A percentile compares a stretch with the other conserved stretches of the same genome.
Evolutionary conservation across 331 rosid species (phyloP).

Genomic region (Malus hybrid): DNA sequence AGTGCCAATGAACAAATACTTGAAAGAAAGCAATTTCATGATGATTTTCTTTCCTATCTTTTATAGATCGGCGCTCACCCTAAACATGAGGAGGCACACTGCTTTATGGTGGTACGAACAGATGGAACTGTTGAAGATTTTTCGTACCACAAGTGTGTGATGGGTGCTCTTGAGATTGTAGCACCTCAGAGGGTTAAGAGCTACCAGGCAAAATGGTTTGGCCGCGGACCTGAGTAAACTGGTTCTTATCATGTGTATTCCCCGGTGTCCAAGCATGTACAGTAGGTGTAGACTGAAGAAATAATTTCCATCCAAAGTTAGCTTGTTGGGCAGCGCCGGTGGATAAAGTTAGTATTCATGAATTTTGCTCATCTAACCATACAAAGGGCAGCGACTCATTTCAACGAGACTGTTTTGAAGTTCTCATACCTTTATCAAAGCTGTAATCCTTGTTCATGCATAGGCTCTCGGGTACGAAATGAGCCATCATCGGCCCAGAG

Average conservation of each 20-base stretch:
- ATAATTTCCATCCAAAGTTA: neutral
- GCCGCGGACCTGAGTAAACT: constrained; percentile 2
- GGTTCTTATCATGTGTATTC: neutral
- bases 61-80: constrained; percentile 69
- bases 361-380: constrained; percentile 16
- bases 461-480: neutral
- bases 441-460: constrained; percentile 7
- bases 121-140: constrained; percentile 81
- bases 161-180: constrained; percentile 56
- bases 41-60: constrained; percentile 6
- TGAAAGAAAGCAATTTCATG: neutral
- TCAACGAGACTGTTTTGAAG: constrained; percentile 20
- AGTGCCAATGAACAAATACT: neutral
- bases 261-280: constrained; percentile 6
- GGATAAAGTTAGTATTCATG: constrained; percentile 4
- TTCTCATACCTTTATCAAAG: constrained; percentile 10
- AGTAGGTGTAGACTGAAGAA: neutral
- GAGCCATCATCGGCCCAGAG: neutral
- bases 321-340: constrained; percentile 24
- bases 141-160: constrained; percentile 76
- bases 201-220: constrained; percentile 37
- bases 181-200: constrained; percentile 48
- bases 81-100: constrained; percentile 35
- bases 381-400: constrained; percentile 14
- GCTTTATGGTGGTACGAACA: constrained; percentile 53